Evolutionary conservation across 371 early-diverging fungal genomes (phyloP).

Genomic region (Fennellomyces sp.): DNA sequence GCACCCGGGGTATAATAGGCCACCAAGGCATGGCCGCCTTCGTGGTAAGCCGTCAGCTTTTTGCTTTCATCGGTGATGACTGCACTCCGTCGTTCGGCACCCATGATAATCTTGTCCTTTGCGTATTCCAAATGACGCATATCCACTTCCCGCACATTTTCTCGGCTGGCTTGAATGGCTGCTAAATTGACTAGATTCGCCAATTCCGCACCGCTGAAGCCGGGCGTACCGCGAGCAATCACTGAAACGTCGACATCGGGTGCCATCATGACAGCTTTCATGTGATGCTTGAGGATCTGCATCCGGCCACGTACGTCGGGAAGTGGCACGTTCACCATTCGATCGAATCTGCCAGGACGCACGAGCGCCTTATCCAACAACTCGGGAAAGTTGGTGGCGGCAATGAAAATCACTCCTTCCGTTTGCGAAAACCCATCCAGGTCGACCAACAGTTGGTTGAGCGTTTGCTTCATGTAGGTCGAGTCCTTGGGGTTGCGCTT

Average conservation of each 20-base stretch:
- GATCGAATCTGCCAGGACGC: conserved; percentile 97
- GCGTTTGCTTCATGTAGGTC: conserved; percentile 88
- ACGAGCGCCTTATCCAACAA: conserved; percentile 94
- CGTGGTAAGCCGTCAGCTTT: conserved; percentile 92
- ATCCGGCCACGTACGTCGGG: conserved; percentile 93
- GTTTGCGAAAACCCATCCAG: conserved; percentile 93
- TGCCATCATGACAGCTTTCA: conserved; percentile 65
- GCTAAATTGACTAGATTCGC: conserved; percentile 94
- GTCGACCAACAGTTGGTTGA: conserved; percentile 94
- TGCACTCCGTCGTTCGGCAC: conserved; percentile 85
- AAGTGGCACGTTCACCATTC: conserved; percentile 86
- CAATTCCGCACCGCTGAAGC: conserved; percentile 97
- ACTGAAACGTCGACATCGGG: conserved; percentile 71
- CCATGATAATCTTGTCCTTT: conserved; percentile 96
- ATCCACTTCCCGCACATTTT: conserved; percentile 62
- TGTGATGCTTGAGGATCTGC: conserved; percentile 87
- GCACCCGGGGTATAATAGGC: conserved; percentile 91
- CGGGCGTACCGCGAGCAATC: conserved; percentile 92
- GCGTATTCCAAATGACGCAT: conserved; percentile 89
- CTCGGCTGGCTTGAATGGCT: conserved; percentile 87
- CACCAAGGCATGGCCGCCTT: conserved; percentile 94
- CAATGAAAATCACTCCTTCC: conserved; percentile 93
- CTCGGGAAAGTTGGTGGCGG: conserved; percentile 98
- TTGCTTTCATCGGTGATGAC: conserved; percentile 86
- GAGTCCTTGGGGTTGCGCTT: conserved; percentile 91